phyloP scores from a whole-genome alignment of 2,329 filamentous ascomycete species.

The Pyrenophora tritici-repentis region DNA sequence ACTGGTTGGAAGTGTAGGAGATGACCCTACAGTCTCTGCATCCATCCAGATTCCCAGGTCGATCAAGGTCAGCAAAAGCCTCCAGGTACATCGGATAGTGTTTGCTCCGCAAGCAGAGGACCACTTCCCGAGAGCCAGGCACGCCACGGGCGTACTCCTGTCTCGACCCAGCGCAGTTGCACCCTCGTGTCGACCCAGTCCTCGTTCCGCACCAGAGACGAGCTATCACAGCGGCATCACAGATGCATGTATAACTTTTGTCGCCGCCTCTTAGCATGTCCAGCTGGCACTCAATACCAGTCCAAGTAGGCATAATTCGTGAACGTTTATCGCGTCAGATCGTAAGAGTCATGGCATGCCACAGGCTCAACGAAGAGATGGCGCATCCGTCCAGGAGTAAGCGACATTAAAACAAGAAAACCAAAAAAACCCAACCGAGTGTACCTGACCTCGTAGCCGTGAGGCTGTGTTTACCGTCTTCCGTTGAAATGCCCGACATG shows the following conservation, averaged over 20 bases:
- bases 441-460: conserved; percentile 50
- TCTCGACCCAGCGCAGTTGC: conserved; percentile 29
- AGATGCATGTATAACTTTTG: conserved; percentile 49
- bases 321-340: conserved; percentile 40
- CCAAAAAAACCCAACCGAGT: conserved; percentile 46
- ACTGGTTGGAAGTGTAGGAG: conserved; percentile 59
- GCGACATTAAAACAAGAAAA: conserved; percentile 50
- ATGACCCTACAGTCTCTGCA: conserved; percentile 56
- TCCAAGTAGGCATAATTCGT: conserved; percentile 31
- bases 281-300: conserved; percentile 49
- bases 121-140: conserved; percentile 33
- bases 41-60: conserved; percentile 16
- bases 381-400: conserved; percentile 36
- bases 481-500: conserved; percentile 51
- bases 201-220: conserved; percentile 32
- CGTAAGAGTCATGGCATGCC: conserved; percentile 43
- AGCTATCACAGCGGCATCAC: conserved; percentile 45
- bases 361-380: conserved; percentile 45
- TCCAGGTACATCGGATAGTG: conserved; percentile 39
- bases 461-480: conserved; percentile 50
- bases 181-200: conserved; percentile 14
- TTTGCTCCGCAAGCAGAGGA: conserved; percentile 48
- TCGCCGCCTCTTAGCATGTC: conserved; percentile 45
- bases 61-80: conserved; percentile 37
- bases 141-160: conserved; percentile 41